Evolutionary conservation across 2,329 filamentous ascomycete species (phyloP).

Genomic region (Cladosporium velox): DNA sequence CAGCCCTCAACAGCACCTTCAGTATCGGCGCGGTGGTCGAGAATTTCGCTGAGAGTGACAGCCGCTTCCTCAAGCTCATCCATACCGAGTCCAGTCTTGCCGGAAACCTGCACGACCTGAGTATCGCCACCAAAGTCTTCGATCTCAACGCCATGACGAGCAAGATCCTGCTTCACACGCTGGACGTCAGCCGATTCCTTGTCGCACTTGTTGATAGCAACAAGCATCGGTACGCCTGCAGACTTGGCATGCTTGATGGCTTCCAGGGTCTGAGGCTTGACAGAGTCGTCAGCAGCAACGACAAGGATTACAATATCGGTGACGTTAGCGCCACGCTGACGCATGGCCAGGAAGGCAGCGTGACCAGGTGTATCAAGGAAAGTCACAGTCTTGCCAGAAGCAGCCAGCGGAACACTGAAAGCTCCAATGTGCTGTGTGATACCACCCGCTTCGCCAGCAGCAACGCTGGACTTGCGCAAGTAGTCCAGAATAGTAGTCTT

Average conservation of each 20-base stretch:
- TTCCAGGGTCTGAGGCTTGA: slow-evolving; percentile 95
- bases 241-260: slow-evolving; percentile 89
- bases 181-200: slow-evolving; percentile 80
- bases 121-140: slow-evolving; percentile 95
- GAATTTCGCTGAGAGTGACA: slow-evolving; percentile 79
- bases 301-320: slow-evolving; percentile 97
- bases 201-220: slow-evolving; percentile 97
- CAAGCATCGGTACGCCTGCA: slow-evolving; percentile 90
- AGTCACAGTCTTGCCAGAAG: slow-evolving; percentile 74
- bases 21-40: slow-evolving; percentile 81
- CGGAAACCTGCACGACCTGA: slow-evolving; percentile 87
- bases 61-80: slow-evolving; percentile 88
- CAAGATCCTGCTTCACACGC: slow-evolving; percentile 83
- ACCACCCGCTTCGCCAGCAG: slow-evolving; percentile 87
- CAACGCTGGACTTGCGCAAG: slow-evolving; percentile 88
- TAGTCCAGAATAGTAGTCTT: slow-evolving; percentile 97
- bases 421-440: slow-evolving; percentile 99
- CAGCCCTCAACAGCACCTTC: slow-evolving; percentile 84
- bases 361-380: slow-evolving; percentile 97
- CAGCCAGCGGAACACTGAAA: slow-evolving; percentile 80
- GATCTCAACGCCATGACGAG: slow-evolving; percentile 80
- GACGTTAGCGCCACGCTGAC: slow-evolving; percentile 89
- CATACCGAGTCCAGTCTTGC: slow-evolving; percentile 93
- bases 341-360: slow-evolving; percentile 93
- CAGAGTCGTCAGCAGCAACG: slow-evolving; percentile 93